Evolutionary conservation across 441 rosid species (phyloP).

Genomic region (Bocquillonia castaneifolia): DNA sequence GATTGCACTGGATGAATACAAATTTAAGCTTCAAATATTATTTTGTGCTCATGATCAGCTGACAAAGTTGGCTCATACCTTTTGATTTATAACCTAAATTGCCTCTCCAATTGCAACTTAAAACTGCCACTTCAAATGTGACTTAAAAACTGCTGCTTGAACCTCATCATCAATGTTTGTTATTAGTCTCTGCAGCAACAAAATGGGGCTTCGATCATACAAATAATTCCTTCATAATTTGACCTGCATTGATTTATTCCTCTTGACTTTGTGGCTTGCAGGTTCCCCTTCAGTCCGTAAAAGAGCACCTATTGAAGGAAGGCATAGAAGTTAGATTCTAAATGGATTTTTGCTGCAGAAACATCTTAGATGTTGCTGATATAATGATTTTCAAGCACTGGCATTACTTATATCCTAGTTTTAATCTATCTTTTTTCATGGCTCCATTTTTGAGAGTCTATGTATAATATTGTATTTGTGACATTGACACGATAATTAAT

Average conservation of each 20-base stretch:
- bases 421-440: neutral
- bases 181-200: neutral
- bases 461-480: neutral
- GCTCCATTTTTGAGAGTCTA: neutral
- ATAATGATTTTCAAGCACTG: neutral
- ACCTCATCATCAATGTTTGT: neutral
- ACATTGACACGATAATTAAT: neutral
- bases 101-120: neutral
- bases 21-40: neutral
- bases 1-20: neutral
- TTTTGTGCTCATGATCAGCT: neutral
- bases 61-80: neutral
- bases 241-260: neutral
- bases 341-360: neutral
- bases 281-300: constrained; percentile 79
- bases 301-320: constrained; percentile 61
- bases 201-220: too few relatives aligned
- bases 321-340: constrained; percentile 68
- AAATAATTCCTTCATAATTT: too few relatives aligned
- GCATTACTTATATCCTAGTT: neutral
- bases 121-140: neutral
- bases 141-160: too few relatives aligned
- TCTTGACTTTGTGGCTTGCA: constrained; percentile 30
- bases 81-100: too few relatives aligned
- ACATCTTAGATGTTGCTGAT: neutral